Evolutionary conservation across 164 flowering plant species (phyloP).

Genomic region (Kalanchoe fedtschenkoi): DNA sequence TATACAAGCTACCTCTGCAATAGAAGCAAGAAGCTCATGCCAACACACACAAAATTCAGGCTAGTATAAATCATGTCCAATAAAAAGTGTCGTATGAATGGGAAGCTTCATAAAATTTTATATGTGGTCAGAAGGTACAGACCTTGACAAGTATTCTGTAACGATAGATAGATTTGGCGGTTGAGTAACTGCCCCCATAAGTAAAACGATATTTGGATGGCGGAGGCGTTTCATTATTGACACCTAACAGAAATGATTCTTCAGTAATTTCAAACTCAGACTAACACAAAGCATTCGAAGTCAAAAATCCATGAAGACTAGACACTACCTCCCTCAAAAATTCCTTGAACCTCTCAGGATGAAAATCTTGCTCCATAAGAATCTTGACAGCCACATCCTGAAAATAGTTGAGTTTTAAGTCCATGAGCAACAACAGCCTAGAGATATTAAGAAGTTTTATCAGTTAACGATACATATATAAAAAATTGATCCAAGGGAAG

Average conservation of each 20-base stretch:
- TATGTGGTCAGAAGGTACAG: too few relatives aligned
- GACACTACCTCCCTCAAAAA: conserved; percentile 74
- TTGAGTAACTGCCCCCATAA: conserved; percentile 96
- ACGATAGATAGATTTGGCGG: conserved; percentile 95
- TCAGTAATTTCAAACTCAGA: conserved; percentile 3
- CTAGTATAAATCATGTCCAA: background rate
- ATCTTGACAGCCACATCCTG: conserved; percentile 99
- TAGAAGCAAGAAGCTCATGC: conserved; percentile 9
- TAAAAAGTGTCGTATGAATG: background rate
- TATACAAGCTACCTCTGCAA: conserved; percentile 89
- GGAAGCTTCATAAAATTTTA: background rate
- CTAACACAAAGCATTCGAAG: background rate
- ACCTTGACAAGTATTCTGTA: conserved; percentile 96
- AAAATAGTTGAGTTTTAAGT: conserved; percentile 5
- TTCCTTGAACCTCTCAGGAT: conserved; percentile 68
- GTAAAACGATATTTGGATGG: conserved; percentile 96
- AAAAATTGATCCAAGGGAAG: background rate
- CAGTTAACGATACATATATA: background rate
- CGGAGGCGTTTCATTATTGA: conserved; percentile 91
- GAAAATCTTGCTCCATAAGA: conserved; percentile 95
- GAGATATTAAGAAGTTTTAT: background rate
- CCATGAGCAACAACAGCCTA: background rate
- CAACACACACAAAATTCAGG: background rate
- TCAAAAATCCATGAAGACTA: background rate
- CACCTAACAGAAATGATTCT: conserved; percentile 36